Evolutionary conservation across 352 stramenopile species (phyloP).

Genomic region (Elongisporangium undulatum): DNA sequence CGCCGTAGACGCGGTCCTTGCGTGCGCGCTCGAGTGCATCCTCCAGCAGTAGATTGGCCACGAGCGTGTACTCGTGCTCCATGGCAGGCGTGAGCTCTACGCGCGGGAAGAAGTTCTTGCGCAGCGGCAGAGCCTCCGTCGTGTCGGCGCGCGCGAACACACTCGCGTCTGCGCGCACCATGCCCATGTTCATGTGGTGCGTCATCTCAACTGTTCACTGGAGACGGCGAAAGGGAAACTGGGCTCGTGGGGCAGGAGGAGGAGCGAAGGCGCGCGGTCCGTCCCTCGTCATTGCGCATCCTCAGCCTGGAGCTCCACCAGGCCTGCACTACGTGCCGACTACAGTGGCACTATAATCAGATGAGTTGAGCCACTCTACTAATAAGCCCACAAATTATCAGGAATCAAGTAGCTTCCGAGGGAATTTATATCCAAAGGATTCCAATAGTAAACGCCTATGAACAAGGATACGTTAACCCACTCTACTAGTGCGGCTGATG

Average conservation of each 20-base stretch:
- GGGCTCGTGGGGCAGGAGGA: not conserved
- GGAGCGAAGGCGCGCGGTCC: too few relatives aligned
- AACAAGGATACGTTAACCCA: not conserved
- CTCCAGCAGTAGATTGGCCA: conserved; percentile 36
- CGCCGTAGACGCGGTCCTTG: conserved; percentile 34
- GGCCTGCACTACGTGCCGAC: not conserved
- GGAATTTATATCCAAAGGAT: not conserved
- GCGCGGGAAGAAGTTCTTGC: conserved; percentile 37
- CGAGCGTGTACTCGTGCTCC: conserved; percentile 33
- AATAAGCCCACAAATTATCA: not conserved
- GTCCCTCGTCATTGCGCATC: not conserved
- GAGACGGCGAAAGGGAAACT: not conserved
- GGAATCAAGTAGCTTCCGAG: not conserved
- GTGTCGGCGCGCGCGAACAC: conserved; percentile 23
- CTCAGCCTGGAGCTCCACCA: not conserved
- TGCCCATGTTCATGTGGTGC: not conserved
- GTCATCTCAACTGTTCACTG: not conserved
- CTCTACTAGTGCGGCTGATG: not conserved
- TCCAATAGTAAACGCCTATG: not conserved
- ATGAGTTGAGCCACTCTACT: not conserved
- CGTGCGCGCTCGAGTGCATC: conserved; percentile 31
- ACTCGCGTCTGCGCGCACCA: conserved; percentile 17
- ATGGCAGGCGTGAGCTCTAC: conserved; percentile 27
- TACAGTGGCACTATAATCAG: not conserved
- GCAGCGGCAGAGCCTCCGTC: conserved; percentile 39